Percentiles rank a stretch among this genome's conserved stretches.
phyloP scores from a whole-genome alignment of 805 yeast species.

The Candida orba region DNA sequence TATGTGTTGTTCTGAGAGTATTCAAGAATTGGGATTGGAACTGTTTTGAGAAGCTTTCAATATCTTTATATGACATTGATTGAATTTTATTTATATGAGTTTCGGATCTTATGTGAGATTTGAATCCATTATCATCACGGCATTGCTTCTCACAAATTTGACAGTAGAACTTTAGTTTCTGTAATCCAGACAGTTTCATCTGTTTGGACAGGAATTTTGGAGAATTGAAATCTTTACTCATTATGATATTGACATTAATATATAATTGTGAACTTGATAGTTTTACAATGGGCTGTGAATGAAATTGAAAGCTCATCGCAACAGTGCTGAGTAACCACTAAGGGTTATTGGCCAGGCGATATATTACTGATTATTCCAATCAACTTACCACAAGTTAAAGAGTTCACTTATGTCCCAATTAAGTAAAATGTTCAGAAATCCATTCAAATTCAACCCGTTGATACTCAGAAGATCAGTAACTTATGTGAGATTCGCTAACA shows the following conservation, averaged over 20 bases:
- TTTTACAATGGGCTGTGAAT: too few species aligned
- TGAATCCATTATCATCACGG: conserved; percentile 92
- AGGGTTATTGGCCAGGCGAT: too few species aligned
- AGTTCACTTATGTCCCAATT: too few species aligned
- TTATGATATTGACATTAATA: neutral
- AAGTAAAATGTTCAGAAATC: neutral
- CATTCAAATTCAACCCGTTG: neutral
- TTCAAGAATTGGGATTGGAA: conserved; percentile 61
- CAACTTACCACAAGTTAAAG: too few species aligned
- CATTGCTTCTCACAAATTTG: conserved; percentile 91
- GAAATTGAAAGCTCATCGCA: too few species aligned
- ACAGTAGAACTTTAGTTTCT: conserved; percentile 81
- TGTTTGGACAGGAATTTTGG: conserved; percentile 47
- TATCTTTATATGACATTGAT: conserved; percentile 38
- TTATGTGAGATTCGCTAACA: conserved; percentile 5
- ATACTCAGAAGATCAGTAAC: conserved; percentile 2
- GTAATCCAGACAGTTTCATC: conserved; percentile 78
- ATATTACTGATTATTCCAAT: too few species aligned
- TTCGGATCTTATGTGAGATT: conserved; percentile 80
- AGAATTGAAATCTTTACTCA: conserved; percentile 7
- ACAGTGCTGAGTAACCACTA: too few species aligned
- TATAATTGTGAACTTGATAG: too few species aligned
- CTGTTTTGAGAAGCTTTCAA: conserved; percentile 50
- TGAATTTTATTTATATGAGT: conserved; percentile 59
- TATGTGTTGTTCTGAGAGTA: conserved; percentile 59